phyloP scores from a whole-genome alignment of 2,329 filamentous ascomycete species.

The Phialophora verrucosa region DNA sequence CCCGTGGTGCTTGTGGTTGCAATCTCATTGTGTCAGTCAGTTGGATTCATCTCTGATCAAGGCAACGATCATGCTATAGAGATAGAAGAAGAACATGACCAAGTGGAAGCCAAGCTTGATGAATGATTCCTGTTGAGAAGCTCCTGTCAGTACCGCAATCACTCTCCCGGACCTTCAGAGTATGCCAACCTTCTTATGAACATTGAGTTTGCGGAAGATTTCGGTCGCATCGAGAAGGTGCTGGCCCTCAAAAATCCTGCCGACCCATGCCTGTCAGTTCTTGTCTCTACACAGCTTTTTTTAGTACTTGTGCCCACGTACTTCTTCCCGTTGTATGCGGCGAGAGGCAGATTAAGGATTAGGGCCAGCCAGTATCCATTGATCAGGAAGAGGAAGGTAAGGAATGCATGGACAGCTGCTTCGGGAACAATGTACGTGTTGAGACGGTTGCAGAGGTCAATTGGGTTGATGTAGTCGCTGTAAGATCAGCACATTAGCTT shows the following conservation, averaged over 20 bases:
- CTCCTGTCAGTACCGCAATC: neutral
- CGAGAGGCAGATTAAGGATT: slow-evolving; percentile 85
- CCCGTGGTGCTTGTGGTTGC: slow-evolving; percentile 48
- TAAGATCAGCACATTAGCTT: slow-evolving; percentile 12
- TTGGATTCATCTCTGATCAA: slow-evolving; percentile 93
- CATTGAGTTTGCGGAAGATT: slow-evolving; percentile 98
- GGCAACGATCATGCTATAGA: slow-evolving; percentile 98
- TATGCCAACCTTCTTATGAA: slow-evolving; percentile 86
- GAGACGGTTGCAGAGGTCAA: slow-evolving; percentile 99
- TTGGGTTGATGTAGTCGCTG: slow-evolving; percentile 99
- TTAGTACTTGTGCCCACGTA: slow-evolving; percentile 58
- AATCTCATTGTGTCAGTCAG: slow-evolving; percentile 59
- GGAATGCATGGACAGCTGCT: slow-evolving; percentile 93
- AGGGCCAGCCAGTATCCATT: slow-evolving; percentile 98
- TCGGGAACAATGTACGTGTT: slow-evolving; percentile 99
- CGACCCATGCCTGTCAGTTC: slow-evolving; percentile 27
- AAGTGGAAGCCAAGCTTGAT: slow-evolving; percentile 98
- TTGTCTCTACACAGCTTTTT: neutral
- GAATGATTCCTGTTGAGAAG: slow-evolving; percentile 79
- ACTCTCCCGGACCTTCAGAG: neutral
- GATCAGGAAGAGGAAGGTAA: slow-evolving; percentile 94
- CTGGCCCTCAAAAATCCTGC: slow-evolving; percentile 93
- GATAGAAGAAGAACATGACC: slow-evolving; percentile 99
- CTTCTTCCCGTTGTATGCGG: slow-evolving; percentile 98
- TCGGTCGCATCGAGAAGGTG: slow-evolving; percentile 97